Evolutionary conservation across 2,329 filamentous ascomycete genomes (phyloP).

Genomic region (Xylaria sp.): DNA sequence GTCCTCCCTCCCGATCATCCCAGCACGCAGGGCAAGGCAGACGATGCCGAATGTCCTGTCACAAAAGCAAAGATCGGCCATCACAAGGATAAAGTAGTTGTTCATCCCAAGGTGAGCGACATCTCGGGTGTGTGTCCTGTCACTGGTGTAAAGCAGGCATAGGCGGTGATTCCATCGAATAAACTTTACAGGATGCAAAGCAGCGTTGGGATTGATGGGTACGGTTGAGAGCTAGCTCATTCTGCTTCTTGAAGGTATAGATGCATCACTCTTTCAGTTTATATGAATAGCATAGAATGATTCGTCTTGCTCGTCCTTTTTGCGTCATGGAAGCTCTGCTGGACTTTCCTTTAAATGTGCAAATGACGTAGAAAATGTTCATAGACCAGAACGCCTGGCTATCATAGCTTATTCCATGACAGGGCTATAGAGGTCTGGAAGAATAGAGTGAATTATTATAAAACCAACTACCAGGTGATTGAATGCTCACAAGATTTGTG

Average conservation of each 20-base stretch:
- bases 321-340: not conserved
- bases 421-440: no score
- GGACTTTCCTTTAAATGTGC: not conserved
- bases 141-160: constrained; percentile 47
- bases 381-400: not conserved
- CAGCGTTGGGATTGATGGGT: not conserved
- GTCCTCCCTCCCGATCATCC: constrained; percentile 57
- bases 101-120: constrained; percentile 51
- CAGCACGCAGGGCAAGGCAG: constrained; percentile 46
- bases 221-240: not conserved
- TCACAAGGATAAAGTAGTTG: constrained; percentile 55
- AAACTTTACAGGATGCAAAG: constrained; percentile 10
- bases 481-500: no score
- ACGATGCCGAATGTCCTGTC: constrained; percentile 54
- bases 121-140: constrained; percentile 55
- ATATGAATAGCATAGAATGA: not conserved
- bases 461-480: no score
- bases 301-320: not conserved
- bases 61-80: constrained; percentile 57
- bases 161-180: not conserved
- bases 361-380: not conserved
- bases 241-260: not conserved
- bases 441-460: no score
- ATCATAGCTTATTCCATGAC: not conserved
- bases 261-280: not conserved